Evolutionary conservation across 2,329 filamentous ascomycete genomes (phyloP).

Genomic region (Ophiocordyceps camponoti-floridani): DNA sequence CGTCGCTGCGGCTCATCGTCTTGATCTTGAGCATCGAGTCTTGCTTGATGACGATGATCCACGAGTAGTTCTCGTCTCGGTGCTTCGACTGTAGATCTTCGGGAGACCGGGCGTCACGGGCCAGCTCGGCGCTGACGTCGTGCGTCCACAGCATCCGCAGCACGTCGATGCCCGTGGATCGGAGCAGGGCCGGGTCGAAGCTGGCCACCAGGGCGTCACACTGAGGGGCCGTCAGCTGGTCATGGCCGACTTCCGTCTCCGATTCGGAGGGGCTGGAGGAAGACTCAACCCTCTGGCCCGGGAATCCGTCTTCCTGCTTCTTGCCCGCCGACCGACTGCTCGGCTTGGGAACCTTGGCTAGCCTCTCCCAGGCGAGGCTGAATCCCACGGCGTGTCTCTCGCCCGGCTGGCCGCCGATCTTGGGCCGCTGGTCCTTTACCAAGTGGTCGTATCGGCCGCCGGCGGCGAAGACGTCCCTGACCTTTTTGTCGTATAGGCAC

Average conservation of each 20-base stretch:
- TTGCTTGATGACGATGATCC: slow-evolving; percentile 78
- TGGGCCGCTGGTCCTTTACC: slow-evolving; percentile 67
- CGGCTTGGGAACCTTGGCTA: slow-evolving; percentile 46
- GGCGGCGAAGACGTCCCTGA: slow-evolving; percentile 74
- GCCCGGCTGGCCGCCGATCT: slow-evolving; percentile 40
- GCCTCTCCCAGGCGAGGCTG: slow-evolving; percentile 72
- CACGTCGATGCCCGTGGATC: slow-evolving; percentile 59
- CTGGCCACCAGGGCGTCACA: slow-evolving; percentile 85
- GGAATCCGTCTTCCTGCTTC: slow-evolving; percentile 48
- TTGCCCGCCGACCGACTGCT: slow-evolving; percentile 45
- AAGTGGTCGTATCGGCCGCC: slow-evolving; percentile 85
- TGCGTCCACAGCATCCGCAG: slow-evolving; percentile 65
- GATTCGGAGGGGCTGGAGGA: no score
- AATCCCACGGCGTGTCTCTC: slow-evolving; percentile 80
- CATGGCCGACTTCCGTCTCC: not conserved
- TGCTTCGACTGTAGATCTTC: slow-evolving; percentile 67
- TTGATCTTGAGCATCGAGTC: slow-evolving; percentile 63
- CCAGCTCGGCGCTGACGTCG: slow-evolving; percentile 76
- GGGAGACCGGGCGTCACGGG: slow-evolving; percentile 57
- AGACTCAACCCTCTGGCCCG: slow-evolving; percentile 39
- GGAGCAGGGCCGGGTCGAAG: slow-evolving; percentile 61
- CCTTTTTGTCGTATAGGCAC: slow-evolving; percentile 72
- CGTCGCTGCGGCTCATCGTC: slow-evolving; percentile 58
- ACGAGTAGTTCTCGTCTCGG: slow-evolving; percentile 60
- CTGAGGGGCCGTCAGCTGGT: slow-evolving; percentile 14